A percentile compares a stretch with the other conserved stretches of the same genome.
These are phyloP conservation scores for Plectosphaerella sp. DNA, from an alignment of 2,329 filamentous ascomycete species.

Conservation along the genomic window DNA sequence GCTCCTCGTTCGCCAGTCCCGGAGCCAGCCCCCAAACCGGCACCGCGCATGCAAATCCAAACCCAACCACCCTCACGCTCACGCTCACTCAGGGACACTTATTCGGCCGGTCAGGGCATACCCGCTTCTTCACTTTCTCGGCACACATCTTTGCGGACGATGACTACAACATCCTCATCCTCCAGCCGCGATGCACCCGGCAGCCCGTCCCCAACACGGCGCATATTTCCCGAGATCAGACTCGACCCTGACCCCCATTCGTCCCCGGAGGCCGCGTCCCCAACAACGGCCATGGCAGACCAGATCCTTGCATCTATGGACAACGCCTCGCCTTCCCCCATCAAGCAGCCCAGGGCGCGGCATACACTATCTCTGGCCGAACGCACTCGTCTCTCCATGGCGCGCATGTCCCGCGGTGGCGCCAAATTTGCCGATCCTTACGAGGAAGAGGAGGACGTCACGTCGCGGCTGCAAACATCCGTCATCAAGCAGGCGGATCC, in stretches of 20 bases:
- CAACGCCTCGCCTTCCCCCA: conserved; percentile 52
- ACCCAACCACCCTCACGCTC: too few relatives aligned
- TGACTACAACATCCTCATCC: too few relatives aligned
- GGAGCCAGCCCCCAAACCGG: too few relatives aligned
- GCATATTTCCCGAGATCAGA: not conserved
- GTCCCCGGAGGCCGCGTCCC: conserved; percentile 23
- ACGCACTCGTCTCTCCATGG: conserved; percentile 78
- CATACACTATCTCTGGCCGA: conserved; percentile 65
- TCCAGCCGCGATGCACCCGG: too few relatives aligned
- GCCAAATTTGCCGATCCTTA: conserved; percentile 12
- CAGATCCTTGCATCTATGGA: conserved; percentile 52
- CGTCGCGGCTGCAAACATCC: conserved; percentile 2
- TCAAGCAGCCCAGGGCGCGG: conserved; percentile 41
- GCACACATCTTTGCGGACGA: not conserved
- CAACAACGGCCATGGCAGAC: conserved; percentile 49
- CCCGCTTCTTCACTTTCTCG: not conserved
- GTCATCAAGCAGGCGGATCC: conserved; percentile 18
- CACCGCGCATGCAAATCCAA: too few relatives aligned
- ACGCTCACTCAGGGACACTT: too few relatives aligned
- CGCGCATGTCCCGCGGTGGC: conserved; percentile 43
- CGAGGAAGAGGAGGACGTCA: conserved; percentile 18
- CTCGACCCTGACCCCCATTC: conserved; percentile 6
- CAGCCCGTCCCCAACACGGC: too few relatives aligned
- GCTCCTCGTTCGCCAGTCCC: too few relatives aligned
- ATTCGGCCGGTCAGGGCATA: not conserved